phyloP scores from a whole-genome alignment of 1,284 basidiomycete species.

The Sutorius eximius region DNA sequence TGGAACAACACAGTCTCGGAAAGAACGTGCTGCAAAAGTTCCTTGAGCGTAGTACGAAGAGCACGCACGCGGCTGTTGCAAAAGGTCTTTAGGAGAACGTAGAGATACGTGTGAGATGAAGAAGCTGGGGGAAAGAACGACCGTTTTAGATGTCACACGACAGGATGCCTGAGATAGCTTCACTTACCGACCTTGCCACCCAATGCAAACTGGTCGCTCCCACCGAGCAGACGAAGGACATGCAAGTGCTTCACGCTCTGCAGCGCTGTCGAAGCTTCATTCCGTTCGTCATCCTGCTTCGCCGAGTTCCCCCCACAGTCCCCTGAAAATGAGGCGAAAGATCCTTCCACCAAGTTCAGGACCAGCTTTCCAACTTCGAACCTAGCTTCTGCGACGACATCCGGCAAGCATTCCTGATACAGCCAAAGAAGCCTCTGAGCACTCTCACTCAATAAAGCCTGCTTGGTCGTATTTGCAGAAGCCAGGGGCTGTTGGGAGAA shows the following conservation, averaged over 20 bases:
- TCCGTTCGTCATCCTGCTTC: slow-evolving; percentile 3
- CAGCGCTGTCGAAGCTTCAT: slow-evolving; percentile 39
- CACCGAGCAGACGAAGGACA: slow-evolving; percentile 68
- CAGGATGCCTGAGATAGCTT: background rate
- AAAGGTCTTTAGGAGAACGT: slow-evolving; percentile 68
- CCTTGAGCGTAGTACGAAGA: slow-evolving; percentile 55
- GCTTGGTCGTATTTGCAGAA: slow-evolving; percentile 28
- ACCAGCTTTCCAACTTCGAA: slow-evolving; percentile 88
- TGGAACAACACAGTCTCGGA: slow-evolving; percentile 78
- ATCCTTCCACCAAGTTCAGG: slow-evolving; percentile 43
- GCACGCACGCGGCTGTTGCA: slow-evolving; percentile 48
- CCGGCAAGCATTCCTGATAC: slow-evolving; percentile 78
- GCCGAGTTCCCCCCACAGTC: slow-evolving; percentile 3
- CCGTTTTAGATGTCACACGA: background rate
- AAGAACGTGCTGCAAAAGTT: slow-evolving; percentile 63
- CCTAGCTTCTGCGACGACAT: slow-evolving; percentile 71
- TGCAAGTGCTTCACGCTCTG: slow-evolving; percentile 73
- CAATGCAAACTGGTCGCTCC: slow-evolving; percentile 79
- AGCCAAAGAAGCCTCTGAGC: slow-evolving; percentile 81
- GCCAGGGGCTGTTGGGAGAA: slow-evolving; percentile 58
- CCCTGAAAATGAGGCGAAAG: slow-evolving; percentile 23
- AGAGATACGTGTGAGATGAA: slow-evolving; percentile 55
- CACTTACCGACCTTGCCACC: slow-evolving; percentile 66
- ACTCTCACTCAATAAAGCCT: slow-evolving; percentile 71
- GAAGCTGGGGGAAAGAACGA: slow-evolving; percentile 33